Conservation (phyloP, 371 early-diverging fungal species). For the Conidiobolus incongruus region DNA sequence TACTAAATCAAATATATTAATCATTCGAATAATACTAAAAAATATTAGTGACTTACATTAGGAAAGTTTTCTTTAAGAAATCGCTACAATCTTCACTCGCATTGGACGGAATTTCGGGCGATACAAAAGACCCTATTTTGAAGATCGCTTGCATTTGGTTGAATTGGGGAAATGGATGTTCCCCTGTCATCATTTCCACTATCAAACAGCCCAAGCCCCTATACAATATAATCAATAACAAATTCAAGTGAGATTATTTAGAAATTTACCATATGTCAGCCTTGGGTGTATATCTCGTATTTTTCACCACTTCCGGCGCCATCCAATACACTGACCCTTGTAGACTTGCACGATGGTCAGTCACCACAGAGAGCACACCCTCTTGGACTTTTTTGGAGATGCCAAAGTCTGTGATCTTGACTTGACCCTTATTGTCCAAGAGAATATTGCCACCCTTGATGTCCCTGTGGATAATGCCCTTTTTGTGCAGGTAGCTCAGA, state of each 20-base stretch:
- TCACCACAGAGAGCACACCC: conserved; percentile 12
- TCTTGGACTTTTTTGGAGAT: conserved; percentile 86
- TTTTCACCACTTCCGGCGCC: conserved; percentile 86
- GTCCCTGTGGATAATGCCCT: conserved; percentile 93
- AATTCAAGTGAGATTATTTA: background rate
- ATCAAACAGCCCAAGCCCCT: conserved; percentile 73
- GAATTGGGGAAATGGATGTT: conserved; percentile 82
- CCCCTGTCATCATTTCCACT: conserved; percentile 88
- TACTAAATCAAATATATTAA: too few relatives aligned
- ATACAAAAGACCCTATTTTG: conserved; percentile 56
- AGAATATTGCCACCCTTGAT: conserved; percentile 92
- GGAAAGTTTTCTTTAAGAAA: too few relatives aligned
- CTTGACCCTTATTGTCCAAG: conserved; percentile 74
- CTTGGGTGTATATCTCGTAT: conserved; percentile 52
- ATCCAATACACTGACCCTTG: conserved; percentile 82
- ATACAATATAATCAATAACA: background rate
- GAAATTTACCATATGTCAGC: conserved; percentile 56
- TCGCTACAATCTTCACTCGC: too few relatives aligned
- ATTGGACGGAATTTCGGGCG: conserved; percentile 69
- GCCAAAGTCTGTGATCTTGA: conserved; percentile 98
- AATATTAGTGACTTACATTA: too few relatives aligned
- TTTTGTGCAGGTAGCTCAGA: conserved; percentile 81
- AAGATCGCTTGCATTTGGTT: conserved; percentile 86
- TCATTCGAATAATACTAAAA: too few relatives aligned
- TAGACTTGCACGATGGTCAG: conserved; percentile 35